Base-by-base conservation (phyloP, 306 rosid genomes). In the Malus orientalis region DNA sequence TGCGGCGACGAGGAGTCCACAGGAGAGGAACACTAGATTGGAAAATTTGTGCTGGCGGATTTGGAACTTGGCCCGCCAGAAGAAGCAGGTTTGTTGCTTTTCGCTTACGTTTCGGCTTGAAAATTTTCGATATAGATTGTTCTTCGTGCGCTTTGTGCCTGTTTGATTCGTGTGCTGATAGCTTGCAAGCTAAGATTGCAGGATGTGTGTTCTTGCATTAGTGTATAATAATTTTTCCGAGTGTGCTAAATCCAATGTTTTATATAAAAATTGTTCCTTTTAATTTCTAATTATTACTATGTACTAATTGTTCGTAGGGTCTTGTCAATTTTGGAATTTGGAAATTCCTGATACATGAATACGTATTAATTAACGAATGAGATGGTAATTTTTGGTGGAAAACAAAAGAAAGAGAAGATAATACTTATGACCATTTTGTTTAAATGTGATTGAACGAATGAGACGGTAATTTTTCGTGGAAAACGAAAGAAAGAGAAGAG, bases 11-110 rank as follows among this genome's bases (percentile, higher is more conserved):
- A 84, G 97, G 82, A 91, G 99, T 81, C 97, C 99, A 7, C 97
- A 95, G 85, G 97, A 95, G 89, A 85, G 97, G 88, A 95, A 95
- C 79, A 95, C 99, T 64, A 87, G 97, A 74, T 81, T 95, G 92
- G 99, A 95, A 85, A 95, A 95, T 81, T 86, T 95, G 96, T 92
- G 98, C 68, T 95, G 98, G 98, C 88, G 99, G 86, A 95, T 95
- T 84, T 95, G 99, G 99, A 95, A 95, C 82, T 88, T 95, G 69
- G 97, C 99, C 84, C 93, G 97, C 63, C 97, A 95, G 86, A 95
- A 91, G 88, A 95, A 95, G 86, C 99, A 95, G 97, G 97, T 93
- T 81, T 5, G 6, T 61, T 36, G 20, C 23, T 62, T 8, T 23
- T n/a, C 8, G 5, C 5, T 2, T 69, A 7, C 23, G 65, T 47